Base-by-base conservation (phyloP, 345 rosid species). In the Bruguiera gymnorhiza region DNA sequence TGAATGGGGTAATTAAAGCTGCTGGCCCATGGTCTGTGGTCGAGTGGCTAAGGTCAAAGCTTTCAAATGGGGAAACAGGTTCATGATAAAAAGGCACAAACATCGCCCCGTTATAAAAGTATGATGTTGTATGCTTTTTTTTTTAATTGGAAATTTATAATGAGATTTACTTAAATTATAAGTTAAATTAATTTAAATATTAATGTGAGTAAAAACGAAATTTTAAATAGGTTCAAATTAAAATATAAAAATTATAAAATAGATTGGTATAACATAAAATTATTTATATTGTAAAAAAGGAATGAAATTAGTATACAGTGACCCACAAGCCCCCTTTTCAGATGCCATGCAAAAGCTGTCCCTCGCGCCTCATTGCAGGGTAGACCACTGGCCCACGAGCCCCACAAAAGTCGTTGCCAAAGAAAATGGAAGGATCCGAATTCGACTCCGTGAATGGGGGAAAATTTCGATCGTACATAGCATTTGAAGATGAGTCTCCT, bases 381-480 rank as follows among this genome's bases (percentile, higher is more conserved):
- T 43, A 43, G 6, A 6, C 36, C 24, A 50, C n/a, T 30, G 2
- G 43, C 46, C 60, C 8, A 34, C 50, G 2, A 57, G 72, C 26
- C 76, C 80, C 73, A 70, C 69, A 53, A 62, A 8, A 16, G 53
- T 62, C 53, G 55, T 37, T 54, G 68, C 34, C 62, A 20, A 9
- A 20, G 9, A 66, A 52, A 31, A 29, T 30, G 30, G 18, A 30
- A 60, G 36, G 37, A 55, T 8, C 21, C 66, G 73, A 32, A 61
- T 61, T 51, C 51, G 24, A 32, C 66, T 61, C 60, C 73, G 73
- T 70, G 66, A 70, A 60, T 70, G 73, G 50, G 15, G 73, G 67
- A 30, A 48, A 55, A 13, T 23, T 23, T 54, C 58, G 11, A 21
- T 18, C 11, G 27, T 54, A 54, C 21, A 21, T 54, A 54, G 26